Evolutionary conservation across 2,329 filamentous ascomycete species (phyloP).

Genomic region (Leptographium radiaticola): DNA sequence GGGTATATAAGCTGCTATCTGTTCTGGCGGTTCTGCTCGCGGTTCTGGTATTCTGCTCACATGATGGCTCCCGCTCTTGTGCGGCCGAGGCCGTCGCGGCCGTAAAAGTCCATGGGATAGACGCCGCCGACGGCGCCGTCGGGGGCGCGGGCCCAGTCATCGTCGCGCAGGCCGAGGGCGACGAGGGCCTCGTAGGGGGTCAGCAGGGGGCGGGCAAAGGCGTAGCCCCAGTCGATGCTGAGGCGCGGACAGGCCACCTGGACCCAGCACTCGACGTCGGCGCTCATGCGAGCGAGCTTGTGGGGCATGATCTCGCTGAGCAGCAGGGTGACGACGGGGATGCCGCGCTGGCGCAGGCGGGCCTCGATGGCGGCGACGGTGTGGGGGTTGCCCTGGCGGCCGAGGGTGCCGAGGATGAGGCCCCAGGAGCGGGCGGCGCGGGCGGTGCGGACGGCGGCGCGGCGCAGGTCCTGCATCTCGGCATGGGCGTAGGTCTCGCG

Average conservation of each 20-base stretch:
- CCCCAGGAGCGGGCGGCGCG: conserved; percentile 68
- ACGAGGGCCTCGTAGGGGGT: conserved; percentile 94
- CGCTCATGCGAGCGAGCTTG: conserved; percentile 76
- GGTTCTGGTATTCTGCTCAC: not conserved
- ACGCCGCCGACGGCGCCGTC: conserved; percentile 50
- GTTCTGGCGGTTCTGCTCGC: no score
- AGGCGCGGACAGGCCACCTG: conserved; percentile 93
- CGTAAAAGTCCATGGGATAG: conserved; percentile 99
- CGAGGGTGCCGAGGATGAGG: conserved; percentile 82
- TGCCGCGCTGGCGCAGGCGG: conserved; percentile 54
- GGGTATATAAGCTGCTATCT: no score
- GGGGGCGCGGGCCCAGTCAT: conserved; percentile 36
- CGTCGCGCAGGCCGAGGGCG: conserved; percentile 65
- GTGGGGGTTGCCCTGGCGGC: conserved; percentile 89
- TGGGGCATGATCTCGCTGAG: conserved; percentile 94
- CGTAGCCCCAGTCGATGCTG: conserved; percentile 98
- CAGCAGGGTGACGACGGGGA: conserved; percentile 73
- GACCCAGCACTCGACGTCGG: conserved; percentile 93
- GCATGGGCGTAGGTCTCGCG: conserved; percentile 85
- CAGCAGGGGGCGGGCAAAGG: conserved; percentile 74
- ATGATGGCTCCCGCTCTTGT: conserved; percentile 36
- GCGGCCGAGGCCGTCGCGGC: conserved; percentile 76
- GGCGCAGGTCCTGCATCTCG: conserved; percentile 74
- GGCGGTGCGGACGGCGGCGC: conserved; percentile 63
- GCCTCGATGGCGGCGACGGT: conserved; percentile 80